Conservation (phyloP, 2,329 filamentous ascomycete genomes). For the Coniochaeta sp. region DNA sequence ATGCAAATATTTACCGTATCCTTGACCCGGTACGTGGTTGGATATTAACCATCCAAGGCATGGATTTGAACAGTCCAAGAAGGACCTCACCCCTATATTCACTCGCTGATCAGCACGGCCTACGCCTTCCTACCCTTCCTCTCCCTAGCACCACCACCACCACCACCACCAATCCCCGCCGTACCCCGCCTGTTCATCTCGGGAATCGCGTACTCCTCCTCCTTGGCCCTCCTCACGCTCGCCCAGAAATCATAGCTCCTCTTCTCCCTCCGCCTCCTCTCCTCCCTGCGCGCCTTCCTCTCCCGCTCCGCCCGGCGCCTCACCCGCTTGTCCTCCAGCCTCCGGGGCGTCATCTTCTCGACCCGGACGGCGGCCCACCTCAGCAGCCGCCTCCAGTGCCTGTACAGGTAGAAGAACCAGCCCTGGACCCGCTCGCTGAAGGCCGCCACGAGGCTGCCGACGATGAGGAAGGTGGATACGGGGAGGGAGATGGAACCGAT, state of each 20-base stretch:
- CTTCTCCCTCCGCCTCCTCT: slow-evolving; percentile 17
- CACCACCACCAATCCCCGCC: not conserved
- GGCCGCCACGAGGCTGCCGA: slow-evolving; percentile 42
- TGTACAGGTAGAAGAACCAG: slow-evolving; percentile 18
- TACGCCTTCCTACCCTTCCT: not conserved
- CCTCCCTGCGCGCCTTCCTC: slow-evolving; percentile 13
- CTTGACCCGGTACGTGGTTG: not conserved
- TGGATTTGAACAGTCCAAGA: too few species aligned
- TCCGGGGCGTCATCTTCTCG: slow-evolving; percentile 17
- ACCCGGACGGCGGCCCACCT: slow-evolving; percentile 3
- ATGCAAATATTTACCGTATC: not conserved
- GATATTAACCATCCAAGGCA: too few species aligned
- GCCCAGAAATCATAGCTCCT: slow-evolving; percentile 32
- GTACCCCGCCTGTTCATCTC: slow-evolving; percentile 21
- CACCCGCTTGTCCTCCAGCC: slow-evolving; percentile 15
- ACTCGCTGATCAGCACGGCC: not conserved
- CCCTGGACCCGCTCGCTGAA: slow-evolving; percentile 41
- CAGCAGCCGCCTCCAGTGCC: slow-evolving; percentile 9
- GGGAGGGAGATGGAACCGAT: slow-evolving; percentile 43
- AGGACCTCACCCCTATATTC: not conserved
- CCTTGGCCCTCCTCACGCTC: slow-evolving; percentile 21
- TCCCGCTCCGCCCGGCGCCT: slow-evolving; percentile 1
- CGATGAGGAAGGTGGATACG: slow-evolving; percentile 39
- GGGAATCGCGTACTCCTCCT: slow-evolving; percentile 26
- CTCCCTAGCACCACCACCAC: not conserved